Conservation (phyloP, 129 eudicot genomes). For the Kitagawia praeruptora region DNA sequence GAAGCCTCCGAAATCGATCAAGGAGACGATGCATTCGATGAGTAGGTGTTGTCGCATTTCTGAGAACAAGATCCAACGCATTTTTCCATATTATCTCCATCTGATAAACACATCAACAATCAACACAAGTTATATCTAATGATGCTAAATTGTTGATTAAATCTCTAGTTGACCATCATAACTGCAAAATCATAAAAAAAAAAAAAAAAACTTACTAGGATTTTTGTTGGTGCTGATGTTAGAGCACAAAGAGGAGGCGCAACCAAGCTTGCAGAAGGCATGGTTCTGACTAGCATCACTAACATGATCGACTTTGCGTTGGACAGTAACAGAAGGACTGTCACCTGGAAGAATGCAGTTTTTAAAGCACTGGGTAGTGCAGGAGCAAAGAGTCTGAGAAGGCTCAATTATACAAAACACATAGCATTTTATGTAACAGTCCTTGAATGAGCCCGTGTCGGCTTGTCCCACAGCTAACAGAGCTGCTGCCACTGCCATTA, state of each 20-base stretch:
- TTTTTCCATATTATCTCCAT: constrained; percentile 49
- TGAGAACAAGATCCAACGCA: constrained; percentile 86
- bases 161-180: too few relatives aligned
- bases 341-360: constrained; percentile 38
- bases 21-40: constrained; percentile 3
- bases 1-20: not conserved
- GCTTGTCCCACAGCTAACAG: constrained; percentile 27
- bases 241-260: constrained; percentile 66
- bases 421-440: constrained; percentile 72
- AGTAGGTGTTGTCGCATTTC: constrained; percentile 50
- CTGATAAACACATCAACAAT: constrained; percentile 22
- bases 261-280: constrained; percentile 73
- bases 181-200: not conserved
- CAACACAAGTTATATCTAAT: not conserved
- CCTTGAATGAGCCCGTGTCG: constrained; percentile 38
- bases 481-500: constrained; percentile 13
- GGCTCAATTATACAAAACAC: constrained; percentile 54
- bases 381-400: constrained; percentile 54
- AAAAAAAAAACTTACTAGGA: constrained; percentile 40
- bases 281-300: constrained; percentile 16
- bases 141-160: too few relatives aligned
- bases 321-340: not conserved
- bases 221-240: constrained; percentile 45
- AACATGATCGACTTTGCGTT: not conserved
- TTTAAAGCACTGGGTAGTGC: constrained; percentile 62